A percentile compares a stretch with the other conserved stretches of the same genome.
phyloP scores from a whole-genome alignment of 2,329 filamentous ascomycete genomes.

The Boeremia exigua region DNA sequence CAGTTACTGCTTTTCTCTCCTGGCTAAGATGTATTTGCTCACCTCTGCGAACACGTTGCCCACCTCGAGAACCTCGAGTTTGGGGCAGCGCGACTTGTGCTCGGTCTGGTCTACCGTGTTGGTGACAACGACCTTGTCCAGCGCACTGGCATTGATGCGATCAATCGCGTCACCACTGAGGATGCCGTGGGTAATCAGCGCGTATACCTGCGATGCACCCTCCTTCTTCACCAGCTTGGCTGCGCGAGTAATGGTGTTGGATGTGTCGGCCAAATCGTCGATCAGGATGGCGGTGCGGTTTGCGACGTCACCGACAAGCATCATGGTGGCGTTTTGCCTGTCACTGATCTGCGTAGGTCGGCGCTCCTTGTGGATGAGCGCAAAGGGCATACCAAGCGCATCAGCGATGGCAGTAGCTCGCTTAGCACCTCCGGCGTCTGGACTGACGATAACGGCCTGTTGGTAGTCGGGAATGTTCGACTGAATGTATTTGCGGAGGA shows the following conservation, averaged over 20 bases:
- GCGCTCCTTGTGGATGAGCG: slow-evolving; percentile 97
- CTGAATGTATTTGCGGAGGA: slow-evolving; percentile 73
- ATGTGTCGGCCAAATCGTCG: slow-evolving; percentile 94
- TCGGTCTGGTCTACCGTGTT: slow-evolving; percentile 92
- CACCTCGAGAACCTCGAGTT: slow-evolving; percentile 90
- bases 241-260: slow-evolving; percentile 94
- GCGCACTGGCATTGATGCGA: slow-evolving; percentile 87
- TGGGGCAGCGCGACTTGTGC: slow-evolving; percentile 77
- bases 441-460: slow-evolving; percentile 90
- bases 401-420: slow-evolving; percentile 95
- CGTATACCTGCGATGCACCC: slow-evolving; percentile 85
- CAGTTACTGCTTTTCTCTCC: not conserved
- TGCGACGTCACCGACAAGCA: slow-evolving; percentile 87
- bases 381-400: slow-evolving; percentile 90
- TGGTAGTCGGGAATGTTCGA: slow-evolving; percentile 83
- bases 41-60: slow-evolving; percentile 89
- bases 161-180: slow-evolving; percentile 94
- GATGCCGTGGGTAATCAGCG: slow-evolving; percentile 92
- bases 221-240: slow-evolving; percentile 97
- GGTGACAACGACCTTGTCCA: slow-evolving; percentile 94
- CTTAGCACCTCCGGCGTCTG: slow-evolving; percentile 96
- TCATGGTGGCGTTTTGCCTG: slow-evolving; percentile 83
- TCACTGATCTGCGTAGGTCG: slow-evolving; percentile 87
- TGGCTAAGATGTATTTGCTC: not conserved
- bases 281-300: slow-evolving; percentile 86